phyloP scores from a whole-genome alignment of 805 yeast species.

The Wickerhamomyces sydowiorum region DNA sequence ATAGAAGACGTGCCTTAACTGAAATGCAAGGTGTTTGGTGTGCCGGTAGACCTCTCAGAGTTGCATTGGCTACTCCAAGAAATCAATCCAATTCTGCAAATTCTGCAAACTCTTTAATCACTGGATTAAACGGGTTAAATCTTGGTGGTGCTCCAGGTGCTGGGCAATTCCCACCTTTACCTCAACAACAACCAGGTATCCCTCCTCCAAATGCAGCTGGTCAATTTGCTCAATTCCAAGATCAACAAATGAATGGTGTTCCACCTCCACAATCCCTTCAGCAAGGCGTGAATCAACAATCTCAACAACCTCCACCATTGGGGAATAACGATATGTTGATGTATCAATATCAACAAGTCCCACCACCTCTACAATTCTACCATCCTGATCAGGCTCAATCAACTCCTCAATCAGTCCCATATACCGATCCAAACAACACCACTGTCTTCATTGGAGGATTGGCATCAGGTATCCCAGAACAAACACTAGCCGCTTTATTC shows the following conservation, averaged over 20 bases:
- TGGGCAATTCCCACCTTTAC: neutral
- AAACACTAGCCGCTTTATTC: conserved; percentile 53
- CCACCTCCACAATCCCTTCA: neutral
- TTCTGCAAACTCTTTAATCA: neutral
- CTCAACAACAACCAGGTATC: neutral
- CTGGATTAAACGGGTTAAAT: conserved; percentile 1
- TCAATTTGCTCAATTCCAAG: conserved; percentile 16
- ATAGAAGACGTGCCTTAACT: conserved; percentile 58
- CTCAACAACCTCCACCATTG: neutral
- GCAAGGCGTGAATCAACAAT: conserved; percentile 1
- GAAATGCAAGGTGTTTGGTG: conserved; percentile 81
- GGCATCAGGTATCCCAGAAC: conserved; percentile 58
- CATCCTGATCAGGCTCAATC: conserved; percentile 10
- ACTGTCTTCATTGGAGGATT: conserved; percentile 78
- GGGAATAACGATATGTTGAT: conserved; percentile 12
- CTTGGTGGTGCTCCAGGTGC: neutral
- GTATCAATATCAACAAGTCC: conserved; percentile 19
- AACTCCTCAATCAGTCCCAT: conserved; percentile 19
- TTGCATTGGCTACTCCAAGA: conserved; percentile 76
- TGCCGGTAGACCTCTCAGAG: conserved; percentile 71
- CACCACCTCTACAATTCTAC: conserved; percentile 12
- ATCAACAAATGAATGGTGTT: conserved; percentile 10
- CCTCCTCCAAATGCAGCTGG: conserved; percentile 11
- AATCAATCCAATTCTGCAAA: conserved; percentile 23
- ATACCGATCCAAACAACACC: conserved; percentile 56